Conservation (phyloP, 176 grass and related monocot species). For the Leersia perrieri region DNA sequence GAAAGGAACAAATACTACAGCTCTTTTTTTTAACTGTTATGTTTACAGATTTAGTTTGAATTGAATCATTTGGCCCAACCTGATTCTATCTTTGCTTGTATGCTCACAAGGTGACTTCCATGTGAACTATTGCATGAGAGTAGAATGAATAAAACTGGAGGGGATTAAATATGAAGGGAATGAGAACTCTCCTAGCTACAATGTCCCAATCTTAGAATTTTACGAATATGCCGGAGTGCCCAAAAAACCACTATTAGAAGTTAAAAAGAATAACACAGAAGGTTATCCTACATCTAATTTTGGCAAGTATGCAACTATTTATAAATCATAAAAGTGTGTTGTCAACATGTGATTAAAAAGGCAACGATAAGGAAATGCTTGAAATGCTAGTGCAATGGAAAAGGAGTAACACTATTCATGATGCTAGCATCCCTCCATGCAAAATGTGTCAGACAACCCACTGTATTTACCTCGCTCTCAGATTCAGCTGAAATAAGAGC, state of each 20-base stretch:
- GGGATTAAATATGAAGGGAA: background rate
- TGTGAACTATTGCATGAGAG: background rate
- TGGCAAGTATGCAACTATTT: background rate
- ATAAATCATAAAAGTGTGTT: background rate
- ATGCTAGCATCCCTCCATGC: too few species aligned
- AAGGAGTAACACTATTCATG: background rate
- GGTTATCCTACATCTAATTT: background rate
- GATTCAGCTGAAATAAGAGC: conserved; percentile 55
- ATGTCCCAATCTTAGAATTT: background rate
- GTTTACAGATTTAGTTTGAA: background rate
- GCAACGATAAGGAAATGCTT: background rate
- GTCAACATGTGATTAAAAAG: background rate
- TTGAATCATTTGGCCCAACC: background rate
- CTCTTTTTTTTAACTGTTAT: too few species aligned
- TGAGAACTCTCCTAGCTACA: background rate
- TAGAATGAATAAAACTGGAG: background rate
- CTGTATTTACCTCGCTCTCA: conserved; percentile 57
- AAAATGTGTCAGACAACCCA: background rate
- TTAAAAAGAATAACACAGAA: conserved; percentile 23
- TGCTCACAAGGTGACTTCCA: background rate
- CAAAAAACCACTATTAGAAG: background rate
- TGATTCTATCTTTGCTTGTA: background rate
- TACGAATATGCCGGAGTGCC: background rate
- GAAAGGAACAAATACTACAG: background rate
- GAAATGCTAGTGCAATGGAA: background rate